Conservation (phyloP, 1,284 basidiomycete genomes). For the Chalciporus sp. region DNA sequence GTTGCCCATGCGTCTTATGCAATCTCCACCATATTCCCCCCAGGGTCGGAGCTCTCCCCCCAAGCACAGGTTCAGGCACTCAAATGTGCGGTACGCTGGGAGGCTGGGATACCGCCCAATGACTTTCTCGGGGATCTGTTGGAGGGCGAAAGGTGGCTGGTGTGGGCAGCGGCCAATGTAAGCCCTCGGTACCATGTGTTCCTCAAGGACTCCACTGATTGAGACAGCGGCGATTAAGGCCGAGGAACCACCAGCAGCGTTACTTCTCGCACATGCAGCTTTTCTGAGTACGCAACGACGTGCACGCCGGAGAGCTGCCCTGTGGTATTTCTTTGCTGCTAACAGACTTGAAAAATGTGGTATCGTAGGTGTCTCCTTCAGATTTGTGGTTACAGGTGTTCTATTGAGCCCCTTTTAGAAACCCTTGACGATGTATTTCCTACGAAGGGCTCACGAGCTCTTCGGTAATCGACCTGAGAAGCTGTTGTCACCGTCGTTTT, state of each 20-base stretch:
- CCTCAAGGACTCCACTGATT: constrained; percentile 21
- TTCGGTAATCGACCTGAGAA: constrained; percentile 54
- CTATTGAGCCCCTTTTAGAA: constrained; percentile 49
- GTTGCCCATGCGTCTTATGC: constrained; percentile 63
- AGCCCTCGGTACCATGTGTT: constrained; percentile 23
- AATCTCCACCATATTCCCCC: constrained; percentile 46
- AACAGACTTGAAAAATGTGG: constrained; percentile 77
- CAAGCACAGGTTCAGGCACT: constrained; percentile 66
- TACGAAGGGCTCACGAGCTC: constrained; percentile 66
- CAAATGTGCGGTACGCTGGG: constrained; percentile 73
- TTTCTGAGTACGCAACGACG: constrained; percentile 61
- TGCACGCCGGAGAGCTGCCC: constrained; percentile 60
- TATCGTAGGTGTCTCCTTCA: constrained; percentile 53
- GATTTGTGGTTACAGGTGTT: constrained; percentile 1
- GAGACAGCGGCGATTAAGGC: constrained; percentile 49
- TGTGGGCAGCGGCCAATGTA: constrained; percentile 79
- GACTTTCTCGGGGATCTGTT: constrained; percentile 60
- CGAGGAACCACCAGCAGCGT: constrained; percentile 77
- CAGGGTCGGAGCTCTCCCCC: constrained; percentile 53
- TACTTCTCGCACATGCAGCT: constrained; percentile 76
- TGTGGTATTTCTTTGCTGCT: constrained; percentile 77
- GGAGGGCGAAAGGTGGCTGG: constrained; percentile 80
- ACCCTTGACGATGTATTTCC: constrained; percentile 79
- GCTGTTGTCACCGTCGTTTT: constrained; percentile 73
- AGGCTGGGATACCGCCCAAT: constrained; percentile 55